Evolutionary conservation across 179 eudicot species (phyloP), one percentile per base, ranked within the genome.

Genomic region (Heliamphora pulchella): DNA sequence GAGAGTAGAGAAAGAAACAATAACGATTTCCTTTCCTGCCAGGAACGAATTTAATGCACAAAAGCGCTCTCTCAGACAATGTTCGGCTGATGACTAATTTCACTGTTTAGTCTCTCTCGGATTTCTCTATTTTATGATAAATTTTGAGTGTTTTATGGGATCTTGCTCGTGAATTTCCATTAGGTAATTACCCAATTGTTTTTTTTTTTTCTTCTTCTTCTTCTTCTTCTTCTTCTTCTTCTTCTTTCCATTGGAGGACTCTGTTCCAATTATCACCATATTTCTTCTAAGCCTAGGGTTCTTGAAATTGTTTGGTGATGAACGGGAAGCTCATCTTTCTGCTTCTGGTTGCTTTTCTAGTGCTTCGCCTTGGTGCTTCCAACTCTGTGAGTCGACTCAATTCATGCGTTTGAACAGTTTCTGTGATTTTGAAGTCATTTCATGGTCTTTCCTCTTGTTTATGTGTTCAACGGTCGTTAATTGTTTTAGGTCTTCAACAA

Each of bases 341-440:
- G 63, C 75, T 81, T 47, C 54, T 11, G 8, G 65, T 81, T 65
- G 55, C 69, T 57, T 81, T 79, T 55, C 69, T 81, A 20, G 9
- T 81, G 79, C 75, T 75, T 75, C 48, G 71, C 22, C 31, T 66
- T 22, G 75, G 79, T 7, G 75, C 83, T 81, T 81, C 79, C 48
- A 13, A 55, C 54, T 75, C 68, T 67, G 83, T 75, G 66, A 51
- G 76, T 53, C 48, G 51, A 59, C 41, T 80, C 20, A 61, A 61
- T 15, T 18, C 20, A 61, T 15, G 8, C 2, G 2, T 61, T 61
- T 61, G 65, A 61, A n/a, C 65, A 15, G 8, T 61, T 61, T 5
- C 6, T 57, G 61, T 57, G 11, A 57, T 57, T 5, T 57, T 57
- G 10, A 57, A 54, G 20, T n/a, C 20, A 17, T 61, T 61, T 61